A percentile compares a stretch with the other conserved stretches of the same genome.
phyloP scores from a whole-genome alignment of 331 rosid species.

The Phaseolus coccineus region DNA sequence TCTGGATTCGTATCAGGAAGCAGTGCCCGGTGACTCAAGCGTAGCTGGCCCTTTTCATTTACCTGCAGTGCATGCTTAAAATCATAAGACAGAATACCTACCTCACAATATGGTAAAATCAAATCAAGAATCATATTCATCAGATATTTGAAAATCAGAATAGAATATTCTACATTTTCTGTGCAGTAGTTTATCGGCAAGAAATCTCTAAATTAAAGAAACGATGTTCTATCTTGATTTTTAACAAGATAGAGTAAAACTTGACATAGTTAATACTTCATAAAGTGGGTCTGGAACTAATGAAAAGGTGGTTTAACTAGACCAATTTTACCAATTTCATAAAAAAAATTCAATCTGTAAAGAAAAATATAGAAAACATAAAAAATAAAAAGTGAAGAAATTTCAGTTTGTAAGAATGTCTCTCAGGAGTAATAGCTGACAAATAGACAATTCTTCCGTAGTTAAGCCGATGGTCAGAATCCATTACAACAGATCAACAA shows the following conservation, averaged over 20 bases:
- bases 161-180: no score
- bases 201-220: no score
- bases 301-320: slow-evolving; percentile 13
- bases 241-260: background rate
- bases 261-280: slow-evolving; percentile 8
- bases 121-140: slow-evolving; percentile 9
- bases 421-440: background rate
- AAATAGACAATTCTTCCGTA: background rate
- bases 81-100: slow-evolving; percentile 37
- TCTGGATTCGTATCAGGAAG: slow-evolving; percentile 71
- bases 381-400: background rate
- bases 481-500: background rate
- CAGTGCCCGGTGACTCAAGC: slow-evolving; percentile 86
- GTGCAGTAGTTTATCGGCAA: no score
- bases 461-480: background rate
- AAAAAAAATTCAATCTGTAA: background rate
- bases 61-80: slow-evolving; percentile 58
- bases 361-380: background rate
- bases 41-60: slow-evolving; percentile 95
- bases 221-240: no score
- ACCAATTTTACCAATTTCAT: background rate
- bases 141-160: background rate
- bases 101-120: slow-evolving; percentile 21
- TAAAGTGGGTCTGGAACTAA: slow-evolving; percentile 7
- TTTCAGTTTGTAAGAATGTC: background rate